A percentile compares a stretch with the other conserved stretches of the same genome.
Evolutionary conservation across 225 moss, liverwort and hornwort genomes (phyloP).

Genomic region (Neckera pumila): DNA sequence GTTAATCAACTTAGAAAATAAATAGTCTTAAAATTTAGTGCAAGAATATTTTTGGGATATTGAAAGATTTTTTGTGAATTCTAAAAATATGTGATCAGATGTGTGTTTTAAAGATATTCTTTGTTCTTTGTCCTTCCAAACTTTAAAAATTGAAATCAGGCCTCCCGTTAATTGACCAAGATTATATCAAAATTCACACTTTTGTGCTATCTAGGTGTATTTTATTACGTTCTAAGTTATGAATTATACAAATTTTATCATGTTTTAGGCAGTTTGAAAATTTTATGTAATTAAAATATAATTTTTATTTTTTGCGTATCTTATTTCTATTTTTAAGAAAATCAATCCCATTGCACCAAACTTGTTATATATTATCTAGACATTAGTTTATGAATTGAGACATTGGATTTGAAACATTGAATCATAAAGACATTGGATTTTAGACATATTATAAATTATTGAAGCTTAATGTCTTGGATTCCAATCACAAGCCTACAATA

Average conservation of each 20-base stretch:
- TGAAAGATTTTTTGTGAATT: background rate
- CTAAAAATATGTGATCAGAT: background rate
- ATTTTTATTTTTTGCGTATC: fast-evolving
- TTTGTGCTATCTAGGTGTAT: background rate
- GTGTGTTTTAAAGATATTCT: background rate
- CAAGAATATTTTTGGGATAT: background rate
- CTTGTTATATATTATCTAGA: background rate
- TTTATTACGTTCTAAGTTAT: background rate
- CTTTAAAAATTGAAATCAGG: background rate
- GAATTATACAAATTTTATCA: background rate
- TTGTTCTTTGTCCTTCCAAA: background rate
- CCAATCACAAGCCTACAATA: background rate
- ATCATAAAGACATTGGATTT: background rate
- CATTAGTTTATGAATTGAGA: background rate
- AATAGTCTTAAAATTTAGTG: background rate
- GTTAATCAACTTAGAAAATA: background rate
- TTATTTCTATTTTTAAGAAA: background rate
- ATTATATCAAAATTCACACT: background rate
- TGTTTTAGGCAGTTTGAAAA: background rate
- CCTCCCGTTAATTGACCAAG: background rate
- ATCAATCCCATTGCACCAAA: too few species aligned
- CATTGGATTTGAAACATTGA: too few species aligned
- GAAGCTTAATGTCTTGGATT: background rate
- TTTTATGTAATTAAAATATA: too few species aligned
- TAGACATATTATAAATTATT: background rate